A percentile compares a stretch with the other conserved stretches of the same genome.
Conservation (phyloP, 163 green algal species). For the Chloromonas sp. region DNA sequence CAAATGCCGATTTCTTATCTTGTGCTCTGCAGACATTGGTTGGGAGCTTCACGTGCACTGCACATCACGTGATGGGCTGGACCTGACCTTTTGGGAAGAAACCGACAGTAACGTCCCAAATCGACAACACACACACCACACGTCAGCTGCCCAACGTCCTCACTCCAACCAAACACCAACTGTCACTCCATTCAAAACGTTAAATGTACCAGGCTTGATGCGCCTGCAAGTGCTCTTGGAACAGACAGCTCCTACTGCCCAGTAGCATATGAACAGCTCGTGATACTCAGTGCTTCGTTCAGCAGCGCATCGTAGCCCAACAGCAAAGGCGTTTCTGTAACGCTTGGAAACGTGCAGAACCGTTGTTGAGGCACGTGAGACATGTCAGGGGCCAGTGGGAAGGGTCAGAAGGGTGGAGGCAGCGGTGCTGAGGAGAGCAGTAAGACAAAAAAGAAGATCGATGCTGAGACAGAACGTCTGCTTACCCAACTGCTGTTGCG, state of each 20-base stretch:
- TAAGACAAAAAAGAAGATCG: not conserved
- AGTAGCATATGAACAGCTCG: no score
- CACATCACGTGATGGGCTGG: not conserved
- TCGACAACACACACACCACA: not conserved
- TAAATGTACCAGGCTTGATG: not conserved
- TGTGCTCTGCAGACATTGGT: not conserved
- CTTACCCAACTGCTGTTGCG: slow-evolving; percentile 8
- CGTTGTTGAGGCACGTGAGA: not conserved
- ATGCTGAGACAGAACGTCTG: slow-evolving; percentile 11
- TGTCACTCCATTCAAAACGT: not conserved
- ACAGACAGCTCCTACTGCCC: not conserved
- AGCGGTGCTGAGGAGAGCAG: not conserved
- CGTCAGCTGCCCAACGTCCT: not conserved
- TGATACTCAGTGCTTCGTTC: no score
- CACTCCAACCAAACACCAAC: not conserved
- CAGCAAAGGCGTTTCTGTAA: not conserved
- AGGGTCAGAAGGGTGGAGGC: not conserved
- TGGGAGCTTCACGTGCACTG: not conserved
- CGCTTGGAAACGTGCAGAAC: not conserved
- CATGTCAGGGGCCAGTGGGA: not conserved
- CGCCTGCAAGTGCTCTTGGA: not conserved
- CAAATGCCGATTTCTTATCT: not conserved
- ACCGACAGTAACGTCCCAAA: not conserved
- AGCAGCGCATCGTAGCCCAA: not conserved
- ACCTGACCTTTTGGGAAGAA: slow-evolving; percentile 1